phyloP scores from a whole-genome alignment of 108 stramenopile genomes.

The Stephanodiscus minutulus region DNA sequence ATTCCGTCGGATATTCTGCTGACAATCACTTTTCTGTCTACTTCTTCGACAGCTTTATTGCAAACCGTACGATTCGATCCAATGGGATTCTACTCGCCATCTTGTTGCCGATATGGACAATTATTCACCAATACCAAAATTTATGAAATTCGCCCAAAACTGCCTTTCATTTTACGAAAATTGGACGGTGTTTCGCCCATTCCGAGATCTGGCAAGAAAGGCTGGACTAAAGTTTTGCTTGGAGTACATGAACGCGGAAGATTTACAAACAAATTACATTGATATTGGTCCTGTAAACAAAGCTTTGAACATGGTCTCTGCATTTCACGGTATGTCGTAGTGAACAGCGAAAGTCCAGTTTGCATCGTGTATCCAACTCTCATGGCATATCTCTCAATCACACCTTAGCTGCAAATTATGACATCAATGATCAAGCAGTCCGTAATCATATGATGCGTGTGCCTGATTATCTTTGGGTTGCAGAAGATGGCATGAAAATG shows the following conservation, averaged over 20 bases:
- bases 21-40: conserved; percentile 7
- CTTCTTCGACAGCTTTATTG: conserved; percentile 60
- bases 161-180: conserved; percentile 85
- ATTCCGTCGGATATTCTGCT: background rate
- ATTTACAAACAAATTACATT: conserved; percentile 95
- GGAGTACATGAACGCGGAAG: conserved; percentile 93
- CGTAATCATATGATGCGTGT: conserved; percentile 88
- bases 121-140: conserved; percentile 87
- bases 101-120: conserved; percentile 91
- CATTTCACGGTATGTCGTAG: conserved; percentile 62
- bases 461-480: conserved; percentile 97
- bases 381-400: background rate
- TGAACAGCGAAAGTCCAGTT: conserved; percentile 5
- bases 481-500: conserved; percentile 99
- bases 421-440: conserved; percentile 65
- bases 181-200: conserved; percentile 70
- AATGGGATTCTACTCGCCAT: conserved; percentile 88
- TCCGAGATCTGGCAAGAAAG: conserved; percentile 62
- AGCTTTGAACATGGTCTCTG: conserved; percentile 91
- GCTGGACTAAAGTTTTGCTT: conserved; percentile 77
- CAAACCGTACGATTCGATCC: conserved; percentile 70
- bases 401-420: conserved; percentile 43
- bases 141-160: conserved; percentile 89
- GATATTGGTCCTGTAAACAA: conserved; percentile 99
- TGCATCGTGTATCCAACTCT: background rate